phyloP scores from a whole-genome alignment of 192 early-diverging fungal genomes.

The Coemansia sp. region DNA sequence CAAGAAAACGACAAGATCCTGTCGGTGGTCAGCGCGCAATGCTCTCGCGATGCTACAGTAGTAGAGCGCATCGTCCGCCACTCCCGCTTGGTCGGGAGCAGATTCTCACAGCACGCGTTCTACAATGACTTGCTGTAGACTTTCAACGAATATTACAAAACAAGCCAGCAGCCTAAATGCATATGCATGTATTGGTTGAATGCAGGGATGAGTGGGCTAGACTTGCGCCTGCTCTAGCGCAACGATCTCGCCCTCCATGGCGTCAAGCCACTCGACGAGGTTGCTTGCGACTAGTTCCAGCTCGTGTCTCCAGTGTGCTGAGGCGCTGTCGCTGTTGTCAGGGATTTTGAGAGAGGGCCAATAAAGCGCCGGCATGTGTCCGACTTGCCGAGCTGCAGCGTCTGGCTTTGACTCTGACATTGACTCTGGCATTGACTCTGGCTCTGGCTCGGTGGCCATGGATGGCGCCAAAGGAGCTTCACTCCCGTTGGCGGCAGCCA shows the following conservation, averaged over 20 bases:
- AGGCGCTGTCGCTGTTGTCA: neutral
- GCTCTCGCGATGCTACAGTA: slow-evolving; percentile 15
- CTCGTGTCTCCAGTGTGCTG: slow-evolving; percentile 26
- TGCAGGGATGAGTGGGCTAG: neutral
- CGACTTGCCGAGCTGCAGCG: neutral
- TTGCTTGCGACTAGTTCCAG: slow-evolving; percentile 15
- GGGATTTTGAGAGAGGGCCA: neutral
- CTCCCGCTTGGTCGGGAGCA: slow-evolving; percentile 29
- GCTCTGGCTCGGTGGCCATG: neutral
- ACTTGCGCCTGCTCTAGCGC: neutral
- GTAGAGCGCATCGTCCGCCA: slow-evolving; percentile 46
- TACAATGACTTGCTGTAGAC: slow-evolving; percentile 9
- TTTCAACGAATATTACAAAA: neutral
- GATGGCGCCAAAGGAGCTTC: neutral
- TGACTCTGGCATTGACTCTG: too few relatives aligned
- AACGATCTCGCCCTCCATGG: slow-evolving; percentile 12
- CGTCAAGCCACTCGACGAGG: slow-evolving; percentile 26
- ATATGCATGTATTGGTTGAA: neutral
- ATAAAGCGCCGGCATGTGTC: neutral
- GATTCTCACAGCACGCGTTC: slow-evolving; percentile 27
- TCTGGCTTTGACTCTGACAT: too few relatives aligned
- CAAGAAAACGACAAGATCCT: slow-evolving; percentile 24
- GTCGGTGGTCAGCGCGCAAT: slow-evolving; percentile 8
- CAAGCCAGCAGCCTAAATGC: slow-evolving; percentile 1
- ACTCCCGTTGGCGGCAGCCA: neutral